Evolutionary conservation across 768 basidiomycete species (phyloP).

Genomic region (Suillus americanus): DNA sequence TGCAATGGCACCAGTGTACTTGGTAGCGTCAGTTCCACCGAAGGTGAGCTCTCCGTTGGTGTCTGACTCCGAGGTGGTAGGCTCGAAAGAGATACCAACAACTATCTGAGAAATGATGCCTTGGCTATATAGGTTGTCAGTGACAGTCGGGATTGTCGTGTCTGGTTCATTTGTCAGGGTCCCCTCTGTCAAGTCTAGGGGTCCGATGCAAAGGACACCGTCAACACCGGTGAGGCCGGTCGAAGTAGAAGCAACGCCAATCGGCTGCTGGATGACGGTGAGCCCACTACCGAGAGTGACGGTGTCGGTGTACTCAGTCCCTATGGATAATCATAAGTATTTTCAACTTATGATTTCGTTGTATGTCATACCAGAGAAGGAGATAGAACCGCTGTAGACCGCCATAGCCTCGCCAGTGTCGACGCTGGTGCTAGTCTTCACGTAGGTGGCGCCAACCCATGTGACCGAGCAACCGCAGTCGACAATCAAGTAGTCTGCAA

Average conservation of each 20-base stretch:
- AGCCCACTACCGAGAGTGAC: constrained; percentile 34
- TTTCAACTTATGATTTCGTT: background rate
- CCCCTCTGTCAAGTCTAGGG: background rate
- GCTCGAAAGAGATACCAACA: constrained; percentile 53
- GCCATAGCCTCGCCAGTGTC: constrained; percentile 48
- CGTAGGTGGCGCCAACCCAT: constrained; percentile 62
- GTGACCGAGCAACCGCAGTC: constrained; percentile 69
- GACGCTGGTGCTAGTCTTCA: constrained; percentile 47
- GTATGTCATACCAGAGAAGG: constrained; percentile 46
- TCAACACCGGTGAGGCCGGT: background rate
- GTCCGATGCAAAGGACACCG: background rate
- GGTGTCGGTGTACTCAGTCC: constrained; percentile 24
- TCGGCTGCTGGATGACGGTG: background rate
- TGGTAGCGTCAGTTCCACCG: background rate
- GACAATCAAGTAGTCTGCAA: constrained; percentile 52
- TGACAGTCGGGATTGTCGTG: constrained; percentile 41
- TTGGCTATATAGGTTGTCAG: constrained; percentile 47
- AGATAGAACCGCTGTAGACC: constrained; percentile 59
- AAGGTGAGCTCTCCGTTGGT: background rate
- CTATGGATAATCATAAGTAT: constrained; percentile 14
- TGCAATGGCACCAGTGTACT: background rate
- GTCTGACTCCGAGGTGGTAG: constrained; percentile 28
- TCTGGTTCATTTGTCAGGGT: rapidly evolving
- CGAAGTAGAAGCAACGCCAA: background rate
- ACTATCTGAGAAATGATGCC: constrained; percentile 40